phyloP scores from a whole-genome alignment of 2,329 filamentous ascomycete genomes.

The Xylariaceae sp. region DNA sequence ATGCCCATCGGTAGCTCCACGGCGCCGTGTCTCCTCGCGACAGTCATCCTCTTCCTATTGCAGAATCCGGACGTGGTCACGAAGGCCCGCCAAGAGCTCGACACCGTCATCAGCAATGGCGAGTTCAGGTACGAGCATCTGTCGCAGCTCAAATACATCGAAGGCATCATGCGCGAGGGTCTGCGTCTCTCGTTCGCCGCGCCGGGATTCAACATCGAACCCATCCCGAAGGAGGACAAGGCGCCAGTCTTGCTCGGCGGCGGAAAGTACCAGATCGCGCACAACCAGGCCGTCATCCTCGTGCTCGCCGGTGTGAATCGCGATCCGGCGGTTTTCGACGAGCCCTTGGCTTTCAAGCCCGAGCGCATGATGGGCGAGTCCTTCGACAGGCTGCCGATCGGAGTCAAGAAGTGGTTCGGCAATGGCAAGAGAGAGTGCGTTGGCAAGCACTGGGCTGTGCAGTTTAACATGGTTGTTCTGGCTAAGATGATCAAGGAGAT shows the following conservation, averaged over 20 bases:
- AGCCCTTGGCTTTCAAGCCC: slow-evolving; percentile 42
- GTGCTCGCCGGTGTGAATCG: slow-evolving; percentile 49
- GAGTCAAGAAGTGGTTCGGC: slow-evolving; percentile 48
- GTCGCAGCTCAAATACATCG: slow-evolving; percentile 48
- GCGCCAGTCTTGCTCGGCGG: slow-evolving; percentile 44
- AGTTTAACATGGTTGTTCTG: slow-evolving; percentile 40
- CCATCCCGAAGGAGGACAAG: slow-evolving; percentile 37
- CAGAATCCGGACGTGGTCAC: slow-evolving; percentile 47
- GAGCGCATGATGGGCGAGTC: slow-evolving; percentile 47
- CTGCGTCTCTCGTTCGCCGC: slow-evolving; percentile 52
- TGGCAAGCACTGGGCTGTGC: slow-evolving; percentile 48
- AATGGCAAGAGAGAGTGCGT: slow-evolving; percentile 51
- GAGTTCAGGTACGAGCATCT: slow-evolving; percentile 47
- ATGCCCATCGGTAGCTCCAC: slow-evolving; percentile 59
- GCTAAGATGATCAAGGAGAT: slow-evolving; percentile 41
- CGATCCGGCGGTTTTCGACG: slow-evolving; percentile 45
- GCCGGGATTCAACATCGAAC: slow-evolving; percentile 53
- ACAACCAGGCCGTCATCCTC: slow-evolving; percentile 47
- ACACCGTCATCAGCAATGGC: slow-evolving; percentile 44
- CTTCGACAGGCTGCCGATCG: slow-evolving; percentile 40
- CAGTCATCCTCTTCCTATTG: slow-evolving; percentile 47
- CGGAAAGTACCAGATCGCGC: slow-evolving; percentile 46
- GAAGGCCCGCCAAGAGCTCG: slow-evolving; percentile 51
- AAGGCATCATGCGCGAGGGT: slow-evolving; percentile 51
- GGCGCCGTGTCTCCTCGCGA: slow-evolving; percentile 42